Percentiles rank a stretch among this genome's conserved stretches.
These are phyloP conservation scores for Acanthamoeba royreba DNA, from an alignment of 208 protist genomes.

Conservation along the genomic window DNA sequence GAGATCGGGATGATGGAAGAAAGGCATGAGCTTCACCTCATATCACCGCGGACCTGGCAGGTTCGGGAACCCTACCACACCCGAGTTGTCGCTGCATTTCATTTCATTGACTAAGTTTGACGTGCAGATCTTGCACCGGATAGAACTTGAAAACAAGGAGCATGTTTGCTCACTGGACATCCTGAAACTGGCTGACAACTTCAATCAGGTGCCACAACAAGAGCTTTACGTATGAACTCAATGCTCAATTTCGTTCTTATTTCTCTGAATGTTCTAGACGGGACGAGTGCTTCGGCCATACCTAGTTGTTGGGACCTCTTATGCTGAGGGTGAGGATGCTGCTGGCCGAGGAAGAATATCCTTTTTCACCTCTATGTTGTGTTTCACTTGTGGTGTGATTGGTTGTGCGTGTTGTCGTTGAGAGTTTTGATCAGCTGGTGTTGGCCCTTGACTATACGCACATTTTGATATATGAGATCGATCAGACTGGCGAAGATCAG, in stretches of 20 bases:
- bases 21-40: conserved; percentile 4
- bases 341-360: conserved; percentile 24
- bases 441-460: background rate
- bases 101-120: background rate
- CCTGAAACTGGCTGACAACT: conserved; percentile 28
- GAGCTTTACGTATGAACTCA: too few relatives aligned
- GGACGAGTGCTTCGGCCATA: background rate
- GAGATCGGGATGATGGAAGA: conserved; percentile 11
- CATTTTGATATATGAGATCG: conserved; percentile 13
- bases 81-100: background rate
- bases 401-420: background rate
- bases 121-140: background rate
- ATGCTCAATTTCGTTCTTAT: background rate
- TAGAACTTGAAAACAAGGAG: background rate
- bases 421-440: too few relatives aligned
- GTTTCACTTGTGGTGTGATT: background rate
- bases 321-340: conserved; percentile 7
- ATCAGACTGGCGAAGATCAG: background rate
- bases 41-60: conserved; percentile 20
- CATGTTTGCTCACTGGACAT: conserved; percentile 5
- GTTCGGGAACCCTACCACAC: background rate
- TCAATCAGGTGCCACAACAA: background rate
- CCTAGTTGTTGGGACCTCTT: conserved; percentile 10
- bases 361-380: background rate
- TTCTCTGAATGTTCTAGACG: background rate